Evolutionary conservation across 495 filamentous ascomycete species (phyloP).

Genomic region (Penicillium dipodomyicola): DNA sequence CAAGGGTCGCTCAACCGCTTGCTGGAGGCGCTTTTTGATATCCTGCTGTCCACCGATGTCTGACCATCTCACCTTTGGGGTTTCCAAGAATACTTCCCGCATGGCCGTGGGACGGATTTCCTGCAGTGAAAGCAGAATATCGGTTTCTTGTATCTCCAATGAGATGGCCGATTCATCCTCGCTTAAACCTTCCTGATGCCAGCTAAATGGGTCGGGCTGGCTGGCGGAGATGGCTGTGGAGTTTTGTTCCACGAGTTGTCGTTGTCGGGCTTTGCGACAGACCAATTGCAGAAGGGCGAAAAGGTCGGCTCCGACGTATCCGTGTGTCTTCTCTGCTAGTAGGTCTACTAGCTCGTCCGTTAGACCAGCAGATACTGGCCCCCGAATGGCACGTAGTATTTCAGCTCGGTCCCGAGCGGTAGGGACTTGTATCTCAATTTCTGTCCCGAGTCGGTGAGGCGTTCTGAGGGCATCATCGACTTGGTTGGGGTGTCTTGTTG

Average conservation of each 20-base stretch:
- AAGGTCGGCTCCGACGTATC: conserved; percentile 66
- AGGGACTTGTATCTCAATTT: conserved; percentile 80
- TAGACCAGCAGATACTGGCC: conserved; percentile 28
- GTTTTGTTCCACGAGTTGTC: conserved; percentile 24
- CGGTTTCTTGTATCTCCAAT: conserved; percentile 41
- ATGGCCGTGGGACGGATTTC: conserved; percentile 77
- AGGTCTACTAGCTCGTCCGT: conserved; percentile 39
- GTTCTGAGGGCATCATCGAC: conserved; percentile 72
- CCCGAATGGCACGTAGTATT: conserved; percentile 60
- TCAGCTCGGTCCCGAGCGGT: conserved; percentile 67
- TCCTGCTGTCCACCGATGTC: conserved; percentile 88
- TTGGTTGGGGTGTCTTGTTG: conserved; percentile 67
- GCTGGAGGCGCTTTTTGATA: conserved; percentile 67
- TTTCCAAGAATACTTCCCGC: conserved; percentile 84
- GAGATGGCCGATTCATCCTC: conserved; percentile 13
- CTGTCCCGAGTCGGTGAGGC: conserved; percentile 61
- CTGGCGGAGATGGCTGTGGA: neutral
- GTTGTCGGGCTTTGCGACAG: conserved; percentile 43
- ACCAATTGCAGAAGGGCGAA: conserved; percentile 48
- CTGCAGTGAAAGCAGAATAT: conserved; percentile 55
- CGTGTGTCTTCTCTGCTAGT: conserved; percentile 61
- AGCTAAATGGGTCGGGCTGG: neutral
- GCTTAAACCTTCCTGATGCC: conserved; percentile 3
- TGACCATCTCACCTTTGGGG: conserved; percentile 79
- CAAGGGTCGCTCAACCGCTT: conserved; percentile 64